These are phyloP conservation scores for Ambispora gerdemannii DNA, from an alignment of 192 early-diverging fungal genomes.

Conservation along the genomic window DNA sequence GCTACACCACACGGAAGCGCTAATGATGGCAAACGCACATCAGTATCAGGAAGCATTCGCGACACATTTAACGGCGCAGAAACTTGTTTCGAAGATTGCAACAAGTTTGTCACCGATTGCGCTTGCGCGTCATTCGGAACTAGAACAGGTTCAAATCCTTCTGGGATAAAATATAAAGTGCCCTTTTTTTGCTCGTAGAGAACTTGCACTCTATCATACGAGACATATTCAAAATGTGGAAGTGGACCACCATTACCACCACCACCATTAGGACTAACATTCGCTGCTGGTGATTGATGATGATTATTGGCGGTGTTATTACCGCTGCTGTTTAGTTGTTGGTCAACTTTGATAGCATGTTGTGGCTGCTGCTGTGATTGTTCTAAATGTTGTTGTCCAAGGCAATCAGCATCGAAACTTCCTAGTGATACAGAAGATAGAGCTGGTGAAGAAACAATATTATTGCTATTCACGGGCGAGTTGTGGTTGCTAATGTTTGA, in stretches of 20 bases:
- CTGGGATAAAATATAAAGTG: conserved; percentile 12
- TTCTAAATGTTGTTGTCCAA: not conserved
- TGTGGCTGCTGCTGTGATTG: not conserved
- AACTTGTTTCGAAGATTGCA: not conserved
- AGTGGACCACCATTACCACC: not conserved
- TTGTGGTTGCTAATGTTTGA: too few species aligned
- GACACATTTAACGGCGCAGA: conserved; percentile 7
- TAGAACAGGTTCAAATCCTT: conserved; percentile 14
- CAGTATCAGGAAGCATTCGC: conserved; percentile 8
- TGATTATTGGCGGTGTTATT: not conserved
- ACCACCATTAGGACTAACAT: not conserved
- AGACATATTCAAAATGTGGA: not conserved
- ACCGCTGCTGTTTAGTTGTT: not conserved
- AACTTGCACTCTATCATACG: conserved; percentile 6
- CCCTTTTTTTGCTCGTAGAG: not conserved
- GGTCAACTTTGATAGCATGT: not conserved
- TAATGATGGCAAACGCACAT: conserved; percentile 2
- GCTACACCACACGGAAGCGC: conserved; percentile 16
- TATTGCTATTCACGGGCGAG: too few species aligned
- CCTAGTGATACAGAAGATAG: not conserved
- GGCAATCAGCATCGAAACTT: not conserved
- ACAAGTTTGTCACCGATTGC: conserved; percentile 4
- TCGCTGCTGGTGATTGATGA: not conserved
- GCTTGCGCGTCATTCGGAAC: conserved; percentile 10
- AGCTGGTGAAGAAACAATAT: not conserved